These are phyloP conservation scores for Cryptococcus depauperatus DNA, from an alignment of 1,284 basidiomycete genomes.

Conservation along the genomic window DNA sequence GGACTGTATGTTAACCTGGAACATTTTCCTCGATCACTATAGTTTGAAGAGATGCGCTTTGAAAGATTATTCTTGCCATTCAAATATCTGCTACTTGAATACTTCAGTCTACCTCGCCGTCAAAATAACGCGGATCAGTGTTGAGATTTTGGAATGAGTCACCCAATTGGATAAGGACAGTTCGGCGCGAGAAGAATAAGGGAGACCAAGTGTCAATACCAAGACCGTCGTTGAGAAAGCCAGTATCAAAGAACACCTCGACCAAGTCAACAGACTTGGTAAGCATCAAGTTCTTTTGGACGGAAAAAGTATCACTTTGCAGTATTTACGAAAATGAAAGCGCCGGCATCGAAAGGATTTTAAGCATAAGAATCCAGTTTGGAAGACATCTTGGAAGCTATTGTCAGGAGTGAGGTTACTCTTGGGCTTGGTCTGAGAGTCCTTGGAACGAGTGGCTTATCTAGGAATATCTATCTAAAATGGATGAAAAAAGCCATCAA, in stretches of 20 bases:
- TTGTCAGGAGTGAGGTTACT: too few species aligned
- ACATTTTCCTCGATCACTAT: conserved; percentile 35
- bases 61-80: conserved; percentile 32
- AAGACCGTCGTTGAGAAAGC: conserved; percentile 22
- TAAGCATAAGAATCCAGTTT: conserved; percentile 32
- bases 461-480: too few species aligned
- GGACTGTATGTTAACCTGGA: conserved; percentile 30
- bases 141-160: conserved; percentile 25
- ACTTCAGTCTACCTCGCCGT: conserved; percentile 34
- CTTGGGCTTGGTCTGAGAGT: too few species aligned
- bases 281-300: conserved; percentile 41
- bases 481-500: too few species aligned
- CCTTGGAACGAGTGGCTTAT: too few species aligned
- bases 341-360: conserved; percentile 32
- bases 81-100: conserved; percentile 35
- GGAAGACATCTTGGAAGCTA: conserved; percentile 3
- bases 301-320: conserved; percentile 28
- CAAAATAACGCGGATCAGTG: conserved; percentile 44
- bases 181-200: conserved; percentile 40
- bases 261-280: conserved; percentile 30
- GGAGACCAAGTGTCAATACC: conserved; percentile 43
- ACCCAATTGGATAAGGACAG: conserved; percentile 30
- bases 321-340: conserved; percentile 24
- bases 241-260: conserved; percentile 16
- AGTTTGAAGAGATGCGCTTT: conserved; percentile 22